A percentile compares a stretch with the other conserved stretches of the same genome.
Evolutionary conservation across 768 basidiomycete genomes (phyloP).

Genomic region (Lactarius vividus): DNA sequence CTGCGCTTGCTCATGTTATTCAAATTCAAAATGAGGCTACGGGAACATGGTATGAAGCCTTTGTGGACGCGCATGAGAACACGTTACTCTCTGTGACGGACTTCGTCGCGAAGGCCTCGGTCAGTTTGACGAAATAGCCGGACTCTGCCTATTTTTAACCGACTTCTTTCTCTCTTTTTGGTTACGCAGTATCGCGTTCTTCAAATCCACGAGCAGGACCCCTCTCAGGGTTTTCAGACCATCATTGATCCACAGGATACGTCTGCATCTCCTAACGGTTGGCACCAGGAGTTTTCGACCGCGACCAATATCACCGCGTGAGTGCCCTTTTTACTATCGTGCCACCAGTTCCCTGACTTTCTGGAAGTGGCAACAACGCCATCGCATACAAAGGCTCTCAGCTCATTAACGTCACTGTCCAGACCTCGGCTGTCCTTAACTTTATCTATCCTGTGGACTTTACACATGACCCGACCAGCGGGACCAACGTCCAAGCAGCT

Average conservation of each 20-base stretch:
- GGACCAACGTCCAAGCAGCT: conserved; percentile 52
- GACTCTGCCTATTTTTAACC: neutral
- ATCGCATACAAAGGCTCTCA: conserved; percentile 34
- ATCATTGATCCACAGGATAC: conserved; percentile 53
- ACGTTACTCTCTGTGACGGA: conserved; percentile 51
- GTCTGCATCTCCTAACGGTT: conserved; percentile 55
- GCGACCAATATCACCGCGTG: conserved; percentile 36
- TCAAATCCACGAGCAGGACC: conserved; percentile 45
- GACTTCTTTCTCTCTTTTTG: neutral
- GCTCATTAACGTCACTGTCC: conserved; percentile 32
- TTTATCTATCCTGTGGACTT: conserved; percentile 42
- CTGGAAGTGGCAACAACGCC: conserved; percentile 39
- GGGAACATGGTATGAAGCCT: conserved; percentile 55
- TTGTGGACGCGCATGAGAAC: conserved; percentile 55
- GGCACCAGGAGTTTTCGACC: conserved; percentile 45
- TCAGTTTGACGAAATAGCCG: conserved; percentile 30
- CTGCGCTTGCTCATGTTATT: conserved; percentile 41
- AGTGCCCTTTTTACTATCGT: neutral
- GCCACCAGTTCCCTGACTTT: neutral
- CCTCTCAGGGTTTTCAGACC: conserved; percentile 49
- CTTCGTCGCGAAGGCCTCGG: conserved; percentile 47
- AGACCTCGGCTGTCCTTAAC: conserved; percentile 39
- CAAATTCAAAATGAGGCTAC: conserved; percentile 43
- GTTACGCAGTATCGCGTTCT: conserved; percentile 41
- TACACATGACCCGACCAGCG: conserved; percentile 39